A percentile compares a stretch with the other conserved stretches of the same genome.
phyloP scores from a whole-genome alignment of 805 yeast genomes.

The Pichia kluyveri region DNA sequence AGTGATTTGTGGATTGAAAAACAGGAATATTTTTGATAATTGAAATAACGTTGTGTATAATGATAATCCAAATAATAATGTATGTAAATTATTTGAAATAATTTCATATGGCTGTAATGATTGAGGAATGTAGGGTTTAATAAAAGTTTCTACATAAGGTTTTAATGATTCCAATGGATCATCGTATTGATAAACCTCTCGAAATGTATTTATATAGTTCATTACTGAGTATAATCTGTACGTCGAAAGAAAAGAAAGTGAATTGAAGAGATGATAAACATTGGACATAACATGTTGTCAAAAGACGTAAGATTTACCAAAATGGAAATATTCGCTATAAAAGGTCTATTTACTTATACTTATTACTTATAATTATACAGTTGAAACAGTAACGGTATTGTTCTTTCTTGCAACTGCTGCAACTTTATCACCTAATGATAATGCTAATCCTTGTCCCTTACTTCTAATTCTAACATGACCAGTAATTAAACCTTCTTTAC shows the following conservation, averaged over 20 bases:
- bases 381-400: conserved; percentile 26
- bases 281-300: too few species aligned
- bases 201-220: conserved; percentile 2
- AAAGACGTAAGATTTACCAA: too few species aligned
- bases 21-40: conserved; percentile 10
- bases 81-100: conserved; percentile 14
- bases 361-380: too few species aligned
- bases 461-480: conserved; percentile 97
- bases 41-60: conserved; percentile 13
- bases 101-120: conserved; percentile 1
- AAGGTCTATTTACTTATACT: too few species aligned
- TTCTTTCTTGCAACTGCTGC: conserved; percentile 68
- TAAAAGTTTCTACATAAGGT: conserved; percentile 12
- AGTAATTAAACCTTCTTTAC: conserved; percentile 61
- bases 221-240: neutral
- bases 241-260: neutral
- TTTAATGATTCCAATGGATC: conserved; percentile 16
- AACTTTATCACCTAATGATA: conserved; percentile 89
- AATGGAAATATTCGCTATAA: too few species aligned
- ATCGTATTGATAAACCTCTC: conserved; percentile 13
- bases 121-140: conserved; percentile 17
- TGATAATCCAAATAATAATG: conserved; percentile 14
- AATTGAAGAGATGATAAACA: too few species aligned
- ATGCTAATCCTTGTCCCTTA: conserved; percentile 95
- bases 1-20: conserved; percentile 7